Evolutionary conservation across 2,329 filamentous ascomycete species (phyloP), one percentile per base, ranked within the genome.

Genomic region (Metarhizium rileyi): DNA sequence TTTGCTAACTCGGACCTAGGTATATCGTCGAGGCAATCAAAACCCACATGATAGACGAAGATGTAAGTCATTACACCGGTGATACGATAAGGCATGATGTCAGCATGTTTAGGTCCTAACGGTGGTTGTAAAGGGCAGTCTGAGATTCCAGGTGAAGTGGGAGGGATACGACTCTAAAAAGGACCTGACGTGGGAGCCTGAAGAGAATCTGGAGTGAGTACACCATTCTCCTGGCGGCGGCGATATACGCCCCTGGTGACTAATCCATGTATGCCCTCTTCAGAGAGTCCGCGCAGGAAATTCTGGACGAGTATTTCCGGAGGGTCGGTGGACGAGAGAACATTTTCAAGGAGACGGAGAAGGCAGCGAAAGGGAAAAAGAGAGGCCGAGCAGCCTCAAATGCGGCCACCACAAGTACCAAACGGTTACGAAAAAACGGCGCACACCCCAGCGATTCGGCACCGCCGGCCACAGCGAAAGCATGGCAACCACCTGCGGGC

Each of bases 181-280:
- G 0, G 87, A 93, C 56, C 68, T 79, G 59, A 93, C 87, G 0
- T 91, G 86, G 87, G 87, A 93, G 62, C 83, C 85, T 0, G 83
- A 87, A 57, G 79, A 81, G 10, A 90, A 90, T 51, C 57, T 68
- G 6, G 41, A 55, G 66, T 67, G 55, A 46, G 61, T 52, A 20
- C 12, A 5, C 1, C 9, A 36, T 33, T 2, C 14, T 8, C 12
- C 16, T 42, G n/a, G 38, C 16, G 33, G 5, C 14, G 5, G 20
- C 12, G 7, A 47, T 50, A 53, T 43, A 50, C 28, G 10, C 18
- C 18, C 26, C 25, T 27, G 35, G 16, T 33, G 30, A 12, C 38
- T 42, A 25, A 42, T 42, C 20, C 9, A 5, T n/a, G 7, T 40
- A 23, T 12, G n/a, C 27, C 12, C 44, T 4, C 47, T 10, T 20